Evolutionary conservation across 2,329 filamentous ascomycete genomes (phyloP), one percentile per base, ranked within the genome.

Genomic region (Geosmithia flava): DNA sequence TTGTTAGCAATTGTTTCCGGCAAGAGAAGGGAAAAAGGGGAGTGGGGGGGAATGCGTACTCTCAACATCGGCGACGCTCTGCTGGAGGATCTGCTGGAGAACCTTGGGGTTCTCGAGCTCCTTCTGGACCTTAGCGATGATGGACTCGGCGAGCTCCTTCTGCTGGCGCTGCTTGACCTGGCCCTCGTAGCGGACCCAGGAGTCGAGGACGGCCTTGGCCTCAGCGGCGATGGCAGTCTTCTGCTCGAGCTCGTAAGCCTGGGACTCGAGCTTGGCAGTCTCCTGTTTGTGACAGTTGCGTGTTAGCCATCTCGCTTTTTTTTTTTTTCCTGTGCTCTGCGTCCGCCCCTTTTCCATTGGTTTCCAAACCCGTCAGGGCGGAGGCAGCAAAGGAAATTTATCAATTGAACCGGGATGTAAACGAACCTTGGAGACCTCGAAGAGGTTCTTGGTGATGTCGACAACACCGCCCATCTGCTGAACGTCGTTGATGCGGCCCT

Each of bases 81-180:
- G 93, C 75, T 93, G 85, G 59, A 98, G 82, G 63, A 98, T 96
- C 76, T 96, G 89, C 78, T 96, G 88, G 61, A 98, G 83, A 57
- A 84, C 79, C 81, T 90, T 97, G 68, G 94, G 93, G 80, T 86
- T 96, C 80, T 96, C 87, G 51, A 98, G 82, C 79, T 97, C 91
- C 82, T 97, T 97, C 71, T 87, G 84, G 66, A 97, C 93, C 82
- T 96, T 98, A 76, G 85, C 81, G 63, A 98, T 97, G 70, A 98
- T 77, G 68, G 74, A 81, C 66, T 95, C 83, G 55, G 93, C 88
- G 56, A 98, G 81, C 79, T 98, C 93, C 71, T 79, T 84, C 80
- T 98, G 93, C 78, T 98, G 89, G 68, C 93, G 85, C 76, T 91
- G 85, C 86, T 97, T 98, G 65, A 98, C 90, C 78, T 97, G 93